phyloP scores from a whole-genome alignment of 2,329 filamentous ascomycete species.

The Leptosphaerulina australis region DNA sequence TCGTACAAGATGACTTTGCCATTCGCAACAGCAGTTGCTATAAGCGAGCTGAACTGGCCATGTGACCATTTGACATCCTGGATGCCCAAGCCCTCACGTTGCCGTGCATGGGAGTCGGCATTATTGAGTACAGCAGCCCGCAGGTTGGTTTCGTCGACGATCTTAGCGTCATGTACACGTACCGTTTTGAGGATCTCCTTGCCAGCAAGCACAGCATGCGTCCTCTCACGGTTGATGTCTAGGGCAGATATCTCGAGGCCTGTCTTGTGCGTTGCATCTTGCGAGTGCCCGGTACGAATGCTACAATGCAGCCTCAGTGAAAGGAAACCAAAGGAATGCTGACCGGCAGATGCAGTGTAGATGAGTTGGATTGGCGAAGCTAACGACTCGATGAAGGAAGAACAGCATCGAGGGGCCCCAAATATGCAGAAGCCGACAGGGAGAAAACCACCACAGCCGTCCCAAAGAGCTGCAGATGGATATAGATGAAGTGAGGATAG shows the following conservation, averaged over 20 bases:
- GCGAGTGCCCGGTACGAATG: conserved; percentile 56
- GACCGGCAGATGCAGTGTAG: conserved; percentile 1
- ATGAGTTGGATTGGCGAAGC: conserved; percentile 3
- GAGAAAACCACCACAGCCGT: neutral
- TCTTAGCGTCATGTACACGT: conserved; percentile 61
- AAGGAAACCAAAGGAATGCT: conserved; percentile 3
- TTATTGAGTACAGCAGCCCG: conserved; percentile 65
- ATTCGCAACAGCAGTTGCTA: conserved; percentile 68
- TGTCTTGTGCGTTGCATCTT: conserved; percentile 67
- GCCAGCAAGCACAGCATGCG: conserved; percentile 68
- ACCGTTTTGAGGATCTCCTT: conserved; percentile 71
- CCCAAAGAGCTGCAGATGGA: neutral
- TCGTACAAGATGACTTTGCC: conserved; percentile 71
- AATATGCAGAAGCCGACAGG: neutral
- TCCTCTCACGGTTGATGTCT: conserved; percentile 67
- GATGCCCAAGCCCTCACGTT: conserved; percentile 65
- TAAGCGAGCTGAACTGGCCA: conserved; percentile 63
- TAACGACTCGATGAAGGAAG: neutral
- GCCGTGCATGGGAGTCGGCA: conserved; percentile 56
- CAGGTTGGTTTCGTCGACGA: conserved; percentile 68
- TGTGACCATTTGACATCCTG: conserved; percentile 73
- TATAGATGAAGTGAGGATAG: neutral
- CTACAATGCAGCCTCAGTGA: conserved; percentile 31
- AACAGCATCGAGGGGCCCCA: neutral
- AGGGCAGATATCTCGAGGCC: conserved; percentile 67